These are phyloP conservation scores for Chlorella sp. DNA, from an alignment of 139 green algal species.

Conservation along the genomic window DNA sequence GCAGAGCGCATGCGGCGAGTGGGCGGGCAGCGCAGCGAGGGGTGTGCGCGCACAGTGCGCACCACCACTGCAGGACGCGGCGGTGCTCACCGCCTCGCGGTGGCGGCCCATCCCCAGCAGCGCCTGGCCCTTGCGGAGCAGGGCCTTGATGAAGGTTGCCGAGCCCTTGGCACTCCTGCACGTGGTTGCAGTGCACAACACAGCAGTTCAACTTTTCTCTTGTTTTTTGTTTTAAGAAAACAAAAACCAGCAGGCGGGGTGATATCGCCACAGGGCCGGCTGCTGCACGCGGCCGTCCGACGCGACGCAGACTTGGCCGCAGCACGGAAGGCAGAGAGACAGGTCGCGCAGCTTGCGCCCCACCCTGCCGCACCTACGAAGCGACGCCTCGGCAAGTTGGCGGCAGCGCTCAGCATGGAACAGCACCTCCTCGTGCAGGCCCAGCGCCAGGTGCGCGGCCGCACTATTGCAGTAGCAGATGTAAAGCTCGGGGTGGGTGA, in stretches of 20 bases:
- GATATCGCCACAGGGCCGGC: neutral
- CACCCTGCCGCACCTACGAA: constrained; percentile 29
- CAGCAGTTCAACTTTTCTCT: neutral
- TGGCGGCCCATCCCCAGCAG: constrained; percentile 51
- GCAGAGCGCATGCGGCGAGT: too few relatives aligned
- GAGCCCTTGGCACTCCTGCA: constrained; percentile 20
- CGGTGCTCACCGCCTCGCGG: constrained; percentile 33
- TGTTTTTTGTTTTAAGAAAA: neutral
- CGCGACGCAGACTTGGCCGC: constrained; percentile 2
- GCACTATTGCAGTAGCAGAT: constrained; percentile 62
- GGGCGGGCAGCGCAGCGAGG: too few relatives aligned
- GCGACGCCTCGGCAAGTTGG: constrained; percentile 35
- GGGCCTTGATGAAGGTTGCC: constrained; percentile 56
- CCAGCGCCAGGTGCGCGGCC: constrained; percentile 57
- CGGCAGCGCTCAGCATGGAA: constrained; percentile 35
- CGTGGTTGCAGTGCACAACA: neutral
- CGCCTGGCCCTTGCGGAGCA: constrained; percentile 58
- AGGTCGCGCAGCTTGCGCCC: neutral
- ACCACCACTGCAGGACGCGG: too few relatives aligned
- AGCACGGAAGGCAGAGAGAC: neutral
- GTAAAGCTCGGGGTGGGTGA: constrained; percentile 66
- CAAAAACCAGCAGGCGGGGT: neutral
- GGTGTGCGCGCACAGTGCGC: too few relatives aligned
- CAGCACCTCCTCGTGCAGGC: constrained; percentile 38
- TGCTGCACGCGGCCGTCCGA: neutral